phyloP scores from a whole-genome alignment of 345 rosid species.

The Laguncularia racemosa region DNA sequence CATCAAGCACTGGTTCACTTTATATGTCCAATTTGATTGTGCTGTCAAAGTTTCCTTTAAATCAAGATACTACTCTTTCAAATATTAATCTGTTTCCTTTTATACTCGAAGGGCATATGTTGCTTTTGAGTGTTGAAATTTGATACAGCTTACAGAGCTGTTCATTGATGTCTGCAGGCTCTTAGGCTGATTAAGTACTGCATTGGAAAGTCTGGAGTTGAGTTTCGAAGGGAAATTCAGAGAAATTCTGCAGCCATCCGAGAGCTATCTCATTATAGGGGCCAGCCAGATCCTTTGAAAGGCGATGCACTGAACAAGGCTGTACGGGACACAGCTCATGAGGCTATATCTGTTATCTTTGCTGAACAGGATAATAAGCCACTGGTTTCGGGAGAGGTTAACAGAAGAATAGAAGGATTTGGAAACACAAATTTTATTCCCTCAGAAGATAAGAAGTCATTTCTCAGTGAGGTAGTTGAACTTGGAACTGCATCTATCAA shows the following conservation, averaged over 20 bases:
- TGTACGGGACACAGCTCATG: slow-evolving; percentile 84
- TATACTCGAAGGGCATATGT: neutral
- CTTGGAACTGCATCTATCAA: slow-evolving; percentile 89
- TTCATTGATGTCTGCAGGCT: slow-evolving; percentile 35
- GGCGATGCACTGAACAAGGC: slow-evolving; percentile 97
- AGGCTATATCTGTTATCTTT: slow-evolving; percentile 73
- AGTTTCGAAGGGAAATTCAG: slow-evolving; percentile 96
- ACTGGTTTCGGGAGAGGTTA: slow-evolving; percentile 49
- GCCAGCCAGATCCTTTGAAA: slow-evolving; percentile 77
- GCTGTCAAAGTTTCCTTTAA: too few relatives aligned
- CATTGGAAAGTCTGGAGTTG: slow-evolving; percentile 79
- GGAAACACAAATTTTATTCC: slow-evolving; percentile 81
- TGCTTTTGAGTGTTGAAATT: too few relatives aligned
- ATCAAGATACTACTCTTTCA: too few relatives aligned
- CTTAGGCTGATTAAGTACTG: slow-evolving; percentile 81
- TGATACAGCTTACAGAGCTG: too few relatives aligned
- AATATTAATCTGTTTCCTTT: too few relatives aligned
- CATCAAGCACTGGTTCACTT: too few relatives aligned
- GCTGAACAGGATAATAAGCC: slow-evolving; percentile 68
- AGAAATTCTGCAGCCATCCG: slow-evolving; percentile 76
- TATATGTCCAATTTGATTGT: too few relatives aligned
- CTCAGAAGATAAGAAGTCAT: slow-evolving; percentile 75
- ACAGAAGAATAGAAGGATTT: slow-evolving; percentile 83
- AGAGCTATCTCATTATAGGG: slow-evolving; percentile 78
- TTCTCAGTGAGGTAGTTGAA: slow-evolving; percentile 88